Conservation (phyloP, 495 filamentous ascomycete species). For the Penicillium pulvis region DNA sequence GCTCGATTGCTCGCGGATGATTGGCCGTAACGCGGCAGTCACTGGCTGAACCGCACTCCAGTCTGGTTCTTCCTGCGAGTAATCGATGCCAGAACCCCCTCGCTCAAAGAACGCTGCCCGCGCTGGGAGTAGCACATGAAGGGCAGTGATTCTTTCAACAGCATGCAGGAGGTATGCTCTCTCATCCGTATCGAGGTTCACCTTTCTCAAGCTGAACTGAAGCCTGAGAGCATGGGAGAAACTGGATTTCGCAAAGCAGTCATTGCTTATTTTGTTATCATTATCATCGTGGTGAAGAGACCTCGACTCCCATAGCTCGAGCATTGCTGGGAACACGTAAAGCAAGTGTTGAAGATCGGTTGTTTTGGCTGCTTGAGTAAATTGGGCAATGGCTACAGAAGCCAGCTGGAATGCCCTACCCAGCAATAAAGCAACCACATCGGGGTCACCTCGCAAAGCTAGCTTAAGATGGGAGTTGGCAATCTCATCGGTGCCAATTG, state of each 20-base stretch:
- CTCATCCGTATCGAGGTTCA: conserved; percentile 43
- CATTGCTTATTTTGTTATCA: conserved; percentile 45
- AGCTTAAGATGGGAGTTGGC: conserved; percentile 55
- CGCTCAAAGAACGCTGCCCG: conserved; percentile 54
- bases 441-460: conserved; percentile 49
- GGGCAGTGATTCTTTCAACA: conserved; percentile 65
- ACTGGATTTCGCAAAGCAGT: conserved; percentile 41
- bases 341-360: conserved; percentile 46
- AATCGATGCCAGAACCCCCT: conserved; percentile 48
- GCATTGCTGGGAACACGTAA: conserved; percentile 38
- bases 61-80: conserved; percentile 45
- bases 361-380: conserved; percentile 35
- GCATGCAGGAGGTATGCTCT: conserved; percentile 39
- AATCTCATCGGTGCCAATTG: conserved; percentile 35
- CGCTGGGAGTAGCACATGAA: conserved; percentile 70
- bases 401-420: conserved; percentile 41
- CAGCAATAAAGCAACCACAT: conserved; percentile 50
- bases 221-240: conserved; percentile 44
- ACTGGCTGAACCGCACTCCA: conserved; percentile 49
- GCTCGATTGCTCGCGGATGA: conserved; percentile 32
- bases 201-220: conserved; percentile 34
- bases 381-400: conserved; percentile 37
- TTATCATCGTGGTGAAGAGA: conserved; percentile 41
- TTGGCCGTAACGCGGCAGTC: conserved; percentile 43
- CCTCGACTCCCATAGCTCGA: conserved; percentile 51